Conservation (phyloP, 140 eudicot genomes). For the Cichorium intybus region DNA sequence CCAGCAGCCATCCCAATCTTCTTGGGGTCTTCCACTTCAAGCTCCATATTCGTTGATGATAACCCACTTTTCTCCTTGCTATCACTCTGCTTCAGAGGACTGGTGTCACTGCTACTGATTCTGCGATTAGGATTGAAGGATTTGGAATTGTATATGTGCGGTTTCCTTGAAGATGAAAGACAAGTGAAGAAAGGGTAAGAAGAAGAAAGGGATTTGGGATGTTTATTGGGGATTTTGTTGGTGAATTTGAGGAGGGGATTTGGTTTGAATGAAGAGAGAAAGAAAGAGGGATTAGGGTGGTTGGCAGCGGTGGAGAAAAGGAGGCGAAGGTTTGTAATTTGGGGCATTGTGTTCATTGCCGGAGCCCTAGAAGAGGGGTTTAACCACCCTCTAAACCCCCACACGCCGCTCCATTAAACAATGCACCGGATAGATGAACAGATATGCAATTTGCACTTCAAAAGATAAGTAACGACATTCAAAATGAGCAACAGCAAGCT, state of each 20-base stretch:
- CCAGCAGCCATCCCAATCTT: slow-evolving; percentile 29
- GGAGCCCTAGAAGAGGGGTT: slow-evolving; percentile 34
- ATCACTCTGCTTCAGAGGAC: slow-evolving; percentile 13
- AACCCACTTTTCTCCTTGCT: slow-evolving; percentile 29
- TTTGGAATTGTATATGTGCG: slow-evolving; percentile 4
- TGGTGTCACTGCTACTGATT: slow-evolving; percentile 22
- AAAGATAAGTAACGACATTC: neutral
- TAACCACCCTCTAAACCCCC: slow-evolving; percentile 3
- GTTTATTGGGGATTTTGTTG: slow-evolving; percentile 9
- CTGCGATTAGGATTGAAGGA: slow-evolving; percentile 25
- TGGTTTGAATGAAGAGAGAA: slow-evolving; percentile 28
- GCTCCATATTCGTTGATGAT: slow-evolving; percentile 2
- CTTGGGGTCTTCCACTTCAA: slow-evolving; percentile 9
- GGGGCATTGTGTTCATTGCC: slow-evolving; percentile 42
- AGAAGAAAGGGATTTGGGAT: slow-evolving; percentile 8
- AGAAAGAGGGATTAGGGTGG: slow-evolving; percentile 21
- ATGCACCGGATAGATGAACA: neutral
- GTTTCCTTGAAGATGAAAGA: slow-evolving; percentile 27
- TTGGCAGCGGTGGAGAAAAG: slow-evolving; percentile 44
- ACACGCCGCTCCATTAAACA: neutral
- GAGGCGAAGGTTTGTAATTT: slow-evolving; percentile 60
- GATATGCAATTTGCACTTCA: neutral
- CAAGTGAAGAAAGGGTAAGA: slow-evolving; percentile 30
- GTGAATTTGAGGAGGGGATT: slow-evolving; percentile 21
- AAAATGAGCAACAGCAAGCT: slow-evolving; percentile 6